These are phyloP conservation scores for Lactarius hatsudake DNA, from an alignment of 768 basidiomycete species.

Conservation along the genomic window DNA sequence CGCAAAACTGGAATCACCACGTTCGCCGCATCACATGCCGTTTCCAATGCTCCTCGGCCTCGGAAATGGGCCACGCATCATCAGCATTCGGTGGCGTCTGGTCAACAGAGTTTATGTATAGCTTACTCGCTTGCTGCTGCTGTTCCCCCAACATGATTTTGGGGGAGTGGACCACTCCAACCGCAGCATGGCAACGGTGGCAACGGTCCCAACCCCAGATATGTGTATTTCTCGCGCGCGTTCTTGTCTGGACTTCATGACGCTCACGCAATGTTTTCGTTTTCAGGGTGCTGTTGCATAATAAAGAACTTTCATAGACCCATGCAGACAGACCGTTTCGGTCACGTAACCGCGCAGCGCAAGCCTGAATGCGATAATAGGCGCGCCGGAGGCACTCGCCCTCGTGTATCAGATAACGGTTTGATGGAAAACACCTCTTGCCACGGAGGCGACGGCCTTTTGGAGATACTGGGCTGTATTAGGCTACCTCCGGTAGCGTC, in stretches of 20 bases:
- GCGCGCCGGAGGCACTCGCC: background rate
- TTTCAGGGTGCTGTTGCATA: background rate
- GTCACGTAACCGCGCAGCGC: background rate
- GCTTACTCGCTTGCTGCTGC: background rate
- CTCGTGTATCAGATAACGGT: background rate
- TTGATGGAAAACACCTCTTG: background rate
- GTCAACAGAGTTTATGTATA: background rate
- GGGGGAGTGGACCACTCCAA: background rate
- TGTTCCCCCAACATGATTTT: background rate
- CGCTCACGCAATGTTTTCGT: background rate
- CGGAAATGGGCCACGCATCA: background rate
- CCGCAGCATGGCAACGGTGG: background rate
- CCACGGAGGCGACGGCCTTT: background rate
- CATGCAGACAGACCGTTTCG: background rate
- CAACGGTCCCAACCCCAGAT: background rate
- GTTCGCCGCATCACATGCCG: background rate
- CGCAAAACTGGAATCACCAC: background rate
- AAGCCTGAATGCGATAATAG: background rate
- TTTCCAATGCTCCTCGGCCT: background rate
- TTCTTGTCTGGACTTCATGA: background rate
- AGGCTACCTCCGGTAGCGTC: background rate
- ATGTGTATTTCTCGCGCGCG: background rate
- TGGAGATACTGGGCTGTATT: background rate
- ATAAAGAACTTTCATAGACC: background rate
- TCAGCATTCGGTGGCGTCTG: background rate